Conservation (phyloP, 2,329 filamentous ascomycete species). For the Dothidotthia symphoricarpi region DNA sequence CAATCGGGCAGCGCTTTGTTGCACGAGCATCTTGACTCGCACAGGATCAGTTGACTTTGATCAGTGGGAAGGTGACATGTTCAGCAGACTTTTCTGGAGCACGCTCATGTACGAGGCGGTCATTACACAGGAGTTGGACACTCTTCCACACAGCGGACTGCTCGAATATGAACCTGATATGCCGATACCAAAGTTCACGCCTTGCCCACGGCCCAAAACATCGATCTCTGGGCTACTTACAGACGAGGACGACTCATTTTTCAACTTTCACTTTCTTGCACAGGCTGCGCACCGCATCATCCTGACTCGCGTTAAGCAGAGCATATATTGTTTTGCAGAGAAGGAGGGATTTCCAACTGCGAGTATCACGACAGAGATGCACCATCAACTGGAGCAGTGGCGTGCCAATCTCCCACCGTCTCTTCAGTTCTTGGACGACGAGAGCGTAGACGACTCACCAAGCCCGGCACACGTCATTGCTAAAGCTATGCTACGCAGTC, state of each 20-base stretch:
- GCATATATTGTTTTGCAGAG: conserved; percentile 50
- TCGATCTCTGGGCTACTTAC: conserved; percentile 36
- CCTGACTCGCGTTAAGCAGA: conserved; percentile 54
- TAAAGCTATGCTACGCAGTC: conserved; percentile 41
- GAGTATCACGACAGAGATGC: conserved; percentile 52
- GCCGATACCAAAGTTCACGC: conserved; percentile 55
- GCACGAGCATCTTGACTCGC: conserved; percentile 50
- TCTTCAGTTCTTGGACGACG: conserved; percentile 47
- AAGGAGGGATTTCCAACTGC: conserved; percentile 46
- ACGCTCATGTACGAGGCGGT: conserved; percentile 58
- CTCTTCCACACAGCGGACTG: conserved; percentile 53
- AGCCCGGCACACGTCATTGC: conserved; percentile 41
- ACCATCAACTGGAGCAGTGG: conserved; percentile 58
- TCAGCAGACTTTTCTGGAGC: conserved; percentile 56
- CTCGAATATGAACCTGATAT: conserved; percentile 53
- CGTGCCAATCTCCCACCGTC: conserved; percentile 51
- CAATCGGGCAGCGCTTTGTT: conserved; percentile 53
- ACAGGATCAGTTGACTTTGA: conserved; percentile 46
- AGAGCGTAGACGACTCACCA: conserved; percentile 27
- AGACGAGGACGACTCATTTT: conserved; percentile 54
- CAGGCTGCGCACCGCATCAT: conserved; percentile 58
- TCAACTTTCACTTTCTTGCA: conserved; percentile 58
- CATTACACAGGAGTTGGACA: conserved; percentile 53
- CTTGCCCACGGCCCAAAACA: conserved; percentile 42
- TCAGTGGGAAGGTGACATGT: conserved; percentile 57